Base-by-base conservation (phyloP, 805 yeast genomes). In the Wickerhamomyces canadensis region DNA sequence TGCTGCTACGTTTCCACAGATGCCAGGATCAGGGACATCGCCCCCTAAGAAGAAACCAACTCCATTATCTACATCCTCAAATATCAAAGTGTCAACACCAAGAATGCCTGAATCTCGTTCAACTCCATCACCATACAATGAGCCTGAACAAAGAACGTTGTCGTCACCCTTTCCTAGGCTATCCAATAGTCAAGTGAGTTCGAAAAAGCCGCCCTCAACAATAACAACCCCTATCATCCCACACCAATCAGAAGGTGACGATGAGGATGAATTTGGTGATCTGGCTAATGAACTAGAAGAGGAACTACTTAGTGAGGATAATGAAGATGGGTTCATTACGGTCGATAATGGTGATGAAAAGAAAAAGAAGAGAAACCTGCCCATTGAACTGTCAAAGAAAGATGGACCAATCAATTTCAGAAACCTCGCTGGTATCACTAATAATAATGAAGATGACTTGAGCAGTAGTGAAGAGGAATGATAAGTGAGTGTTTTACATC, bases 401-500 rank as follows among this genome's bases (percentile, higher is more conserved):
- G 27, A 32, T 6, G 36, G 49, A 11, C 58, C 58, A 8, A 51
- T 37, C 11, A 55, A 41, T 32, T 48, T 54, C 22, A 44, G 55
- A 37, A 44, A 44, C 15, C 26, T 55, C 19, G 54, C 51, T n/a
- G 54, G 57, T 1, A 36, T 36, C 8, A 19, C 22, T 14, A 17
- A 28, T 31, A 34, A 41, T 18, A 47, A 48, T 11, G 56, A 50
- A 5, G 59, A 55, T 13, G 53, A 49, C 19, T 27, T 47, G 5
- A 48, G 52, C 27, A 51, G 47, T 31, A 45, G 51, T 31, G 54
- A 51, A 23, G 60, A 55, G 33, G 60, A 55, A 25, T 57, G 39
- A 35, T 28, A 18, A 14, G 12, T 19, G 7, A 22, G 25, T 27
- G 8, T n/a, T n/a, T n/a, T n/a, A n/a, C n/a, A n/a, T n/a, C n/a